These are phyloP conservation scores for Paraphaeosphaeria sporulosa DNA, from an alignment of 2,329 filamentous ascomycete genomes.

Conservation along the genomic window DNA sequence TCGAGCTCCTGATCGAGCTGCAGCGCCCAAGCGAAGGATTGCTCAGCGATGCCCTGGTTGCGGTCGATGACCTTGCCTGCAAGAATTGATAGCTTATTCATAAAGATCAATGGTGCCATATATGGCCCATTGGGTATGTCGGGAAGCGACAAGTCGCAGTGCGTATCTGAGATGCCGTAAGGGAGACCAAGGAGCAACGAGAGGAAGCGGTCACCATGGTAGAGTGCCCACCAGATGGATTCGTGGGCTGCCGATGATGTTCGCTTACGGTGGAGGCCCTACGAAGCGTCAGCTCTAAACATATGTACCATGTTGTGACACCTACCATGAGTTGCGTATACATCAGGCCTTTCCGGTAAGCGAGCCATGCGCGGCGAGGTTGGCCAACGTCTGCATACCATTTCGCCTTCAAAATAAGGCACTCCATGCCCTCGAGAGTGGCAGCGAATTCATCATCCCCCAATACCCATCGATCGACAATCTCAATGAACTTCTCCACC, in stretches of 20 bases:
- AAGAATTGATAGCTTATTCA: slow-evolving; percentile 48
- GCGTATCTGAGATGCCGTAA: slow-evolving; percentile 50
- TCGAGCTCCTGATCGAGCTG: slow-evolving; percentile 55
- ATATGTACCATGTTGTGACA: neutral
- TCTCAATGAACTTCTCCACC: slow-evolving; percentile 55
- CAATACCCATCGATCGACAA: slow-evolving; percentile 58
- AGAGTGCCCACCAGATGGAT: slow-evolving; percentile 51
- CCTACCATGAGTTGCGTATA: slow-evolving; percentile 61
- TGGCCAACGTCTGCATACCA: slow-evolving; percentile 64
- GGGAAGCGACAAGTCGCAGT: slow-evolving; percentile 46
- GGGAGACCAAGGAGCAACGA: slow-evolving; percentile 64
- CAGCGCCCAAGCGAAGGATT: slow-evolving; percentile 49
- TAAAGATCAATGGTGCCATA: slow-evolving; percentile 41
- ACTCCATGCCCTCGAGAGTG: slow-evolving; percentile 62
- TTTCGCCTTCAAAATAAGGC: slow-evolving; percentile 59
- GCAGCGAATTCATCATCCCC: slow-evolving; percentile 59
- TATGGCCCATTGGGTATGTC: slow-evolving; percentile 34
- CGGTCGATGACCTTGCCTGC: slow-evolving; percentile 55
- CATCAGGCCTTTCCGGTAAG: slow-evolving; percentile 59
- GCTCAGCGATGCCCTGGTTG: slow-evolving; percentile 47
- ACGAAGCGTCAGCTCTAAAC: slow-evolving; percentile 20
- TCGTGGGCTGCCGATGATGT: slow-evolving; percentile 43
- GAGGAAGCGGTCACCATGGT: slow-evolving; percentile 58
- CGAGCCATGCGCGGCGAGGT: slow-evolving; percentile 63
- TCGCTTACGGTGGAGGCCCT: slow-evolving; percentile 51